Base-by-base conservation (phyloP, 352 stramenopile species). In the Phytophthora gonapodyides region DNA sequence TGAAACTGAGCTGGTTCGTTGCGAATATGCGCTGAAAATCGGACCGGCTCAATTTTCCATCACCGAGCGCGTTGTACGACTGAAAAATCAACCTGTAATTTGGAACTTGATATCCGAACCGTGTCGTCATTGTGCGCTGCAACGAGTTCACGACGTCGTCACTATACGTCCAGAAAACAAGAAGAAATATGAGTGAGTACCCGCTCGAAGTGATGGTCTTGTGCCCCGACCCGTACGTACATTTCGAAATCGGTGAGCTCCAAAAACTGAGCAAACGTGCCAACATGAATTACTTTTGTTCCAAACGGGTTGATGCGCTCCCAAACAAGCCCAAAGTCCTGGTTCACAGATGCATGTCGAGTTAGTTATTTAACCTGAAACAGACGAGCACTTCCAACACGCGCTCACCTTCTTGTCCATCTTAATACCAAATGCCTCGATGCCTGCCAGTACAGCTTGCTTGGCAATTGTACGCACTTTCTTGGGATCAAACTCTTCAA, bases 61-160 rank as follows among this genome's bases (percentile, higher is more conserved):
- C 84, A 7, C 75, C 78, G 7, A 89, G 70, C 0, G 81, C 56
- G 46, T 92, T 94, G 71, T 86, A 88, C 0, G 74, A 84, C 57
- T 92, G 82, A 57, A 94, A 94, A 34, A 92, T 86, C 8, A 86
- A 38, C 7, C 82, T 66, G 53, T 94, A 94, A 41, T 91, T 92
- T 2, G 82, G 82, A 21, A 78, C 72, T 5, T 80, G 73, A 54
- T 87, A 76, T 7, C 78, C 78, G 2, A 82, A 83, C 6, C 77
- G 75, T 4, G 72, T 83, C 27, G 82, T 92, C 78, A 92, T 88
- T 4, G 68, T 82, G 21, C 84, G 69, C 36, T 92, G 84, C 6
- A 94, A 51, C 4, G 61, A 73, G 33, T 75, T 84, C 0, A 91
- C 73, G 21, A 89, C 72, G 2, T 87, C 79, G 56, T 94, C 82